A percentile compares a stretch with the other conserved stretches of the same genome.
Evolutionary conservation across 305 asterid genomes (phyloP).

Genomic region (Ajuga reptans): DNA sequence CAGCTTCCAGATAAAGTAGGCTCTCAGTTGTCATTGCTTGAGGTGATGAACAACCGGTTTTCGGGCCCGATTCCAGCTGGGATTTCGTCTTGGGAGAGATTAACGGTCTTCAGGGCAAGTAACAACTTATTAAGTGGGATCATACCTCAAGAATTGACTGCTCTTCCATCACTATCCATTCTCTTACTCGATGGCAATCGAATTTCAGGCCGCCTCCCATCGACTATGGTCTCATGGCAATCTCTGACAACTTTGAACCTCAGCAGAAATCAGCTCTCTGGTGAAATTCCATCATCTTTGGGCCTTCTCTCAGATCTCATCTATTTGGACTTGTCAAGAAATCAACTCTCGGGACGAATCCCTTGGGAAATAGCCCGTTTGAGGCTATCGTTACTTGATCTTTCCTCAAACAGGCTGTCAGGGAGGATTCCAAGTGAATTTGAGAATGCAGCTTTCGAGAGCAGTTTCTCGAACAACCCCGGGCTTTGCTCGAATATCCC

Average conservation of each 20-base stretch:
- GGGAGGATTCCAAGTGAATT: slow-evolving; percentile 55
- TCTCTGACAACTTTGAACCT: slow-evolving; percentile 39
- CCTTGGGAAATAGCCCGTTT: slow-evolving; percentile 46
- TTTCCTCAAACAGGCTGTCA: slow-evolving; percentile 57
- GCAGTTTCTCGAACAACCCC: slow-evolving; percentile 55
- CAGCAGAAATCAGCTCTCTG: slow-evolving; percentile 57
- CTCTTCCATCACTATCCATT: slow-evolving; percentile 34
- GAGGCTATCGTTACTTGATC: slow-evolving; percentile 37
- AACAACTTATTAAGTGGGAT: slow-evolving; percentile 49
- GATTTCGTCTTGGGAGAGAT: slow-evolving; percentile 46
- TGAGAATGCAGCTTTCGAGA: slow-evolving; percentile 50
- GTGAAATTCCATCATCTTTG: slow-evolving; percentile 57
- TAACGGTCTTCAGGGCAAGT: slow-evolving; percentile 45
- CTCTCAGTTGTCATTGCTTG: slow-evolving; percentile 32
- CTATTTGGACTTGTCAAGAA: slow-evolving; percentile 60
- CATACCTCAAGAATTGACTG: slow-evolving; percentile 57
- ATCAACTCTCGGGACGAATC: slow-evolving; percentile 55
- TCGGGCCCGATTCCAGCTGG: slow-evolving; percentile 58
- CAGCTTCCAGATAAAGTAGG: slow-evolving; percentile 44
- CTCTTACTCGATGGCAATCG: slow-evolving; percentile 55
- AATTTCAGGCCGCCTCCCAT: slow-evolving; percentile 55
- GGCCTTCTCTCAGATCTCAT: slow-evolving; percentile 40
- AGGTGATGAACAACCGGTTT: slow-evolving; percentile 52
- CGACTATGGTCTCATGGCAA: slow-evolving; percentile 55
- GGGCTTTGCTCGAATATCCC: slow-evolving; percentile 53